Evolutionary conservation across 768 basidiomycete genomes (phyloP).

Genomic region (Pholiota microspora): DNA sequence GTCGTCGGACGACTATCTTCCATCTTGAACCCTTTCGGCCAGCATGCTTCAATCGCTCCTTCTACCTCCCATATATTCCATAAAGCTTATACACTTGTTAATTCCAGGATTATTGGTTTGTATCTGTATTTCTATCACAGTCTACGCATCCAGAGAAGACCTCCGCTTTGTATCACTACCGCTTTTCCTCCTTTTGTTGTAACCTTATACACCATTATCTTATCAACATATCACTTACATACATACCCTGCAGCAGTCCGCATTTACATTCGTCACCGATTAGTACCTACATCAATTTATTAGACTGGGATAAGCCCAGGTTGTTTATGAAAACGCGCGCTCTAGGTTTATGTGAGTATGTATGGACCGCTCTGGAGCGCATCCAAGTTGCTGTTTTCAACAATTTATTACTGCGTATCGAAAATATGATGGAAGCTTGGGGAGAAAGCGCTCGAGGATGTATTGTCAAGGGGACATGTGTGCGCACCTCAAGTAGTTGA

Average conservation of each 20-base stretch:
- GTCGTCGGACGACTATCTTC: background rate
- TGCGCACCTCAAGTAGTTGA: background rate
- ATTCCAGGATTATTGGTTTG: background rate
- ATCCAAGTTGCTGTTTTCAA: no score
- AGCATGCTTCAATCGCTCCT: background rate
- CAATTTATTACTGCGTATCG: background rate
- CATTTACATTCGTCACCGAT: background rate
- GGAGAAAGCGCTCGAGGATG: background rate
- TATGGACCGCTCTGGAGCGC: no score
- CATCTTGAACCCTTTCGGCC: background rate
- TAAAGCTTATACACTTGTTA: background rate
- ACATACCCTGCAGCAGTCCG: background rate
- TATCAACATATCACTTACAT: background rate
- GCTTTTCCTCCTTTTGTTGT: background rate
- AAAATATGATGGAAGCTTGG: background rate
- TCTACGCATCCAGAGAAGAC: background rate
- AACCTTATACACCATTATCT: background rate
- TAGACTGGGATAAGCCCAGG: no score
- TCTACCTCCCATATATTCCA: background rate
- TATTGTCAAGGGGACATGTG: background rate
- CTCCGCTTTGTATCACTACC: background rate
- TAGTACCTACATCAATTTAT: background rate
- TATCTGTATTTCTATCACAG: background rate
- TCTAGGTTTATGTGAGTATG: no score
- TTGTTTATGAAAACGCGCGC: no score